Base-by-base conservation (phyloP, 768 basidiomycete species). In the Tulasnella sp. region DNA sequence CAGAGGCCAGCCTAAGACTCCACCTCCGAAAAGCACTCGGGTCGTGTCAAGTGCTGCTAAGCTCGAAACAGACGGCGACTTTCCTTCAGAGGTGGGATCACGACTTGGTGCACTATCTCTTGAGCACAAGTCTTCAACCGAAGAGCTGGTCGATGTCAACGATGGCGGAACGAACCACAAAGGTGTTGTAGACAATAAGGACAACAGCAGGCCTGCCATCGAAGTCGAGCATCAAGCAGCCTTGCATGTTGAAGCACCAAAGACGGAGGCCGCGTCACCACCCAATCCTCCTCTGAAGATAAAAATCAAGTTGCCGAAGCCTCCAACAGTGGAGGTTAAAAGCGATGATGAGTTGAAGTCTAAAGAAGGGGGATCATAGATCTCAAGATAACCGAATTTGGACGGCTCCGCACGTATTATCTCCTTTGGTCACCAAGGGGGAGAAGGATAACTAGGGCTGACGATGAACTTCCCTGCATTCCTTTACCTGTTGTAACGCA, bases 301-400 rank as follows among this genome's bases (percentile, higher is more conserved):
- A 37, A 66, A 66, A 41, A 66, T 66, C 64, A 66, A 41, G 64
- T 32, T 66, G 22, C 64, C 64, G 64, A 66, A 41, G 64, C 11
- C 36, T 41, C 34, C 40, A 66, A 41, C 3, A 37, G 19, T 9
- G 64, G 64, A 37, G 36, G 64, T 32, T 32, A 66, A 66, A 41
- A 12, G 29, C 12, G 64, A 66, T 41, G 40, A 37, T 66, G 36
- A 66, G 64, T 59, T 59, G 52, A 59, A 59, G 52, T 59, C 52
- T 59, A 59, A 59, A 59, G 52, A 59, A 59, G 52, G 52, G 52
- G 26, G 52, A 59, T 59, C 52, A 59, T 59, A 59, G 52, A 59
- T 59, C 52, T 22, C 22, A 29, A 59, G 52, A 59, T 59, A 59
- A 59, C 52, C 52, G 52, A 59, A 59, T 59, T 59, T 5, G 52